A percentile compares a stretch with the other conserved stretches of the same genome.
Evolutionary conservation across 148 eudicot species (phyloP).

Genomic region (Euryodendron excelsum): DNA sequence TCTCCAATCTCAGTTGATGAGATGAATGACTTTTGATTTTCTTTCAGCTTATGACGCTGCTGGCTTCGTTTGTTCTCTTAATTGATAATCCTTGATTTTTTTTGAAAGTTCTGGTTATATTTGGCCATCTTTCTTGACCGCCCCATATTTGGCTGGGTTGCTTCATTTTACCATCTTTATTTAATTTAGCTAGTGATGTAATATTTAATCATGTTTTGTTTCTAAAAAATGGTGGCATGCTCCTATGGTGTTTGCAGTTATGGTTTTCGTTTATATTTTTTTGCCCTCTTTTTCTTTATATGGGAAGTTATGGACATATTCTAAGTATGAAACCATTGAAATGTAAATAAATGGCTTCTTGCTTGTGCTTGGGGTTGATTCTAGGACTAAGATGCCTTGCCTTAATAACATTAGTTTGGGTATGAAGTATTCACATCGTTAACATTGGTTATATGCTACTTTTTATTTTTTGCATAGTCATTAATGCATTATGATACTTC

Average conservation of each 20-base stretch:
- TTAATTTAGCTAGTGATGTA: not conserved
- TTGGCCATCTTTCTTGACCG: not conserved
- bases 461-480: too few species aligned
- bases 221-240: not conserved
- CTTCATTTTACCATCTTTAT: not conserved
- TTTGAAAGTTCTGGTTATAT: not conserved
- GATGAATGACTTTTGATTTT: not conserved
- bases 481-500: too few species aligned
- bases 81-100: not conserved
- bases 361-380: too few species aligned
- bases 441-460: too few species aligned
- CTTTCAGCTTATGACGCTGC: not conserved
- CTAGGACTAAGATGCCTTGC: too few species aligned
- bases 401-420: too few species aligned
- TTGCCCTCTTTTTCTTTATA: not conserved
- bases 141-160: not conserved
- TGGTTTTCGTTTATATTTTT: not conserved
- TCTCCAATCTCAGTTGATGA: not conserved
- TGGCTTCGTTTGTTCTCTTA: not conserved
- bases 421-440: too few species aligned
- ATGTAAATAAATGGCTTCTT: too few species aligned
- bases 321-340: too few species aligned
- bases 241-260: not conserved
- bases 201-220: not conserved
- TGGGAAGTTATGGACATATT: too few species aligned